Base-by-base conservation (phyloP, 495 filamentous ascomycete species). In the Penicillium bovifimosum region DNA sequence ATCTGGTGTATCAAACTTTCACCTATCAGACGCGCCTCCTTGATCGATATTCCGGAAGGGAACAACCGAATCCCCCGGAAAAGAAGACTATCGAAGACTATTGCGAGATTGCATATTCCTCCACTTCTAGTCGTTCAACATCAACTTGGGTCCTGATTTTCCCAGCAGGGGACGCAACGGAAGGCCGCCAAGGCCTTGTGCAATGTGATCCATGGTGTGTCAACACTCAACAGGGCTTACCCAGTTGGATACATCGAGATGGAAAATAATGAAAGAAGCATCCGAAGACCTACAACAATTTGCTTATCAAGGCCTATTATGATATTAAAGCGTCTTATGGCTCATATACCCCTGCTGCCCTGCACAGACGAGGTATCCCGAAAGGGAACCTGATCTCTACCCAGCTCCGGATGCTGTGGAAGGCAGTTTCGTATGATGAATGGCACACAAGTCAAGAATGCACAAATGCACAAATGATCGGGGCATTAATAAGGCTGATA, bases 161-260 rank as follows among this genome's bases (percentile, higher is more conserved):
- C 42, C 43, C 28, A 45, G 40, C 41, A 53, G 51, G 51, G 51
- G 26, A 4, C 10, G 14, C n/a, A 16, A 45, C 28, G 32, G 38
- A 35, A 17, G 29, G 24, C 41, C 40, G 40, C 49, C 50, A 44
- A 52, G 50, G 31, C n/a, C 20, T 39, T 45, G 50, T 52, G 40
- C 49, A 44, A 52, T 52, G 49, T 52, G 49, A 43, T 43, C 6
- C 27, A 50, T 50, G 47, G 33, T 31, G 24, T 29, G 46, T 39
- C 28, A 18, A 24, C 47, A 34, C 33, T 39, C 28, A 18, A 24
- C 47, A 34, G 11, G 36, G 11, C 14, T 28, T 31, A 18, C 31
- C 31, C 10, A 27, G 35, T 29, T 33, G 3, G 28, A 45, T 45
- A 33, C 31, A 29, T 43, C 33, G n/a, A n/a, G n/a, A n/a, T n/a